Evolutionary conservation across 768 basidiomycete genomes (phyloP), one percentile per base, ranked within the genome.

Genomic region (Podaxis pistillaris): DNA sequence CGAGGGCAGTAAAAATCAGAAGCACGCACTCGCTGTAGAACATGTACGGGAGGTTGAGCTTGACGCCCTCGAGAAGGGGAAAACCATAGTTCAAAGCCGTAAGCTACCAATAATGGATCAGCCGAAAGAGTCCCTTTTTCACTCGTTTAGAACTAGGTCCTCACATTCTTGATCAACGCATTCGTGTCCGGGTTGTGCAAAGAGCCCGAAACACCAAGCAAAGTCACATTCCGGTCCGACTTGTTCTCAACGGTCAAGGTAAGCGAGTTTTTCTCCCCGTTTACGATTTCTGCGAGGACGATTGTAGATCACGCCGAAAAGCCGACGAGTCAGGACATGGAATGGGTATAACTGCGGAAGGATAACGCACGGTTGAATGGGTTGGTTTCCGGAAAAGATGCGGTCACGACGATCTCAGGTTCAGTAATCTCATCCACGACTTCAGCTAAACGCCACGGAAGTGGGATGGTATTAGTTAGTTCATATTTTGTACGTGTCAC

Each of bases 21-120:
- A 33, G 44, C 2, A 79, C 91, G 74, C 67, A 94, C 93, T 94
- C 90, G 83, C 90, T 93, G 75, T 89, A 77, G 73, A 94, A 93
- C 9, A 77, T 64, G 67, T 86, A 94, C 7, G 91, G 90, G 58
- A 94, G 69, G 64, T 84, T 81, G 54, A 91, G 68, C 68, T 87
- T 87, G 11, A 82, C 73, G 28, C 83, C 81, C 61, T 86, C 79
- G 11, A 85, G 56, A 38, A 93, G 75, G 24, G 78, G 76, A 44
- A 86, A 62, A 11, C 76, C 78, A 67, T 85, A 89, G 52, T 82
- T 75, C 66, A 83, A 65, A 3, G 82, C 74, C 22, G 87, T 88
- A 54, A 84, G 82, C 93, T 93, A 68, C 22, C 28, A 41, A 59
- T 36, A 41, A 55, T 8, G 19, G 19, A 19, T n/a, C 44, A 46